A percentile compares a stretch with the other conserved stretches of the same genome.
These are phyloP conservation scores for Alternaria arbusti DNA, from an alignment of 2,329 filamentous ascomycete genomes.

Conservation along the genomic window DNA sequence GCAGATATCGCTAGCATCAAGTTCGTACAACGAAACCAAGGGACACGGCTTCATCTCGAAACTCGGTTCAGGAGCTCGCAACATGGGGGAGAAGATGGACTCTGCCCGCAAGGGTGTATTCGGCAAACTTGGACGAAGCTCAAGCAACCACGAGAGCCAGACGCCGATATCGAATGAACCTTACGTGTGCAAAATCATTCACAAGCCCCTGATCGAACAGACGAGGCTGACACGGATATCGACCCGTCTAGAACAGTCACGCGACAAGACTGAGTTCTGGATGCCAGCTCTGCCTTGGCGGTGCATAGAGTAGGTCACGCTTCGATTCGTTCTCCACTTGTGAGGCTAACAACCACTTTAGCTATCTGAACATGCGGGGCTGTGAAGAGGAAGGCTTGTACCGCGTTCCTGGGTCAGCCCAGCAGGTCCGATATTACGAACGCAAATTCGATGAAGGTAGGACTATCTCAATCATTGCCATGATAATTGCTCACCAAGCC, in stretches of 20 bases:
- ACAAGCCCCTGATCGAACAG: slow-evolving; percentile 84
- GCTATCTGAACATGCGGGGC: slow-evolving; percentile 91
- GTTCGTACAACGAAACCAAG: slow-evolving; percentile 64
- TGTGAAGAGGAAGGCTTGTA: slow-evolving; percentile 94
- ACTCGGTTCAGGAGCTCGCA: slow-evolving; percentile 73
- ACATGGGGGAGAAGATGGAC: slow-evolving; percentile 71
- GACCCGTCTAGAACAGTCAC: slow-evolving; percentile 82
- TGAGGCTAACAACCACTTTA: slow-evolving; percentile 37
- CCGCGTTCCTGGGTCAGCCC: slow-evolving; percentile 86
- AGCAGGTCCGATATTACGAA: slow-evolving; percentile 93
- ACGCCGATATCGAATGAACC: slow-evolving; percentile 73
- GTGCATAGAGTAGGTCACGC: slow-evolving; percentile 78
- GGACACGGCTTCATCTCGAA: slow-evolving; percentile 73
- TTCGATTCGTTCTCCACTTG: background rate
- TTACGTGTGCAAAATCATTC: slow-evolving; percentile 85
- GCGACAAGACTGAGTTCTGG: slow-evolving; percentile 98
- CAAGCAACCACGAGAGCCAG: slow-evolving; percentile 73
- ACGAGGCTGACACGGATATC: slow-evolving; percentile 91
- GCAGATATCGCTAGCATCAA: slow-evolving; percentile 50
- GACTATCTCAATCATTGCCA: slow-evolving; percentile 11
- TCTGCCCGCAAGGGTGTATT: slow-evolving; percentile 85
- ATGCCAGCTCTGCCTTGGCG: slow-evolving; percentile 96
- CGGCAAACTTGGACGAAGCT: slow-evolving; percentile 74
- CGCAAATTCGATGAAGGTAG: slow-evolving; percentile 84
- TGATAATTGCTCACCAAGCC: slow-evolving; percentile 12